Conservation (phyloP, 768 basidiomycete species). For the Gyrodon lividus region DNA sequence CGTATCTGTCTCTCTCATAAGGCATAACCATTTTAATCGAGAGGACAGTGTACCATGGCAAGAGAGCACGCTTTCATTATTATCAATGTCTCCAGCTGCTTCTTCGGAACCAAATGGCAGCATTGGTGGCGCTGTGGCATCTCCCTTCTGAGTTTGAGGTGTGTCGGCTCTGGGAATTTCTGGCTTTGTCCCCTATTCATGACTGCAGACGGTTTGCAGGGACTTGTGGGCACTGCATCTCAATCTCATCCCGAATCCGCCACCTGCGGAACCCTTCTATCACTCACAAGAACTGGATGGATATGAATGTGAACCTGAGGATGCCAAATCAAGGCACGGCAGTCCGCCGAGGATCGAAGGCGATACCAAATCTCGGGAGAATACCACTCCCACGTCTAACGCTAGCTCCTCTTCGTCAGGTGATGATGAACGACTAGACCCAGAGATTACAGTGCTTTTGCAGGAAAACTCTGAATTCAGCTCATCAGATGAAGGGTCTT, state of each 20-base stretch:
- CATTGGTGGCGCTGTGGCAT: slow-evolving; percentile 61
- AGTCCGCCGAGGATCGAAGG: slow-evolving; percentile 19
- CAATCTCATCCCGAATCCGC: slow-evolving; percentile 56
- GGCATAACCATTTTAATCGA: slow-evolving; percentile 1
- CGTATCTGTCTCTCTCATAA: not conserved
- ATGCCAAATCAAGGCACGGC: not conserved
- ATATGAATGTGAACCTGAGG: slow-evolving; percentile 11
- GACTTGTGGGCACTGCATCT: slow-evolving; percentile 82
- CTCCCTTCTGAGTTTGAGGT: slow-evolving; percentile 83
- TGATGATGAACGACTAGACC: slow-evolving; percentile 25
- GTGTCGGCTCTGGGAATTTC: slow-evolving; percentile 12
- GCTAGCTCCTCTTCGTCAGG: slow-evolving; percentile 11
- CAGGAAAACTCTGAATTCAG: slow-evolving; percentile 38
- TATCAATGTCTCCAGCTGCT: slow-evolving; percentile 84
- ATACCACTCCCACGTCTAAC: slow-evolving; percentile 9
- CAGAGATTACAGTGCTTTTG: slow-evolving; percentile 42
- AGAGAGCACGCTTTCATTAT: slow-evolving; percentile 73
- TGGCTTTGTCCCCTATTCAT: slow-evolving; percentile 6
- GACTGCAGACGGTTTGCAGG: slow-evolving; percentile 60
- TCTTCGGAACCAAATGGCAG: slow-evolving; percentile 70
- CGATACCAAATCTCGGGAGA: slow-evolving; percentile 5
- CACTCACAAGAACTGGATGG: slow-evolving; percentile 41
- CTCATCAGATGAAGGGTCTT: slow-evolving; percentile 28
- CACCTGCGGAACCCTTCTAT: slow-evolving; percentile 58
- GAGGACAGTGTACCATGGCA: slow-evolving; percentile 76